Percentiles rank a stretch among this genome's conserved stretches.
Conservation (phyloP, 352 stramenopile genomes). For the Globisporangium yorkense region DNA sequence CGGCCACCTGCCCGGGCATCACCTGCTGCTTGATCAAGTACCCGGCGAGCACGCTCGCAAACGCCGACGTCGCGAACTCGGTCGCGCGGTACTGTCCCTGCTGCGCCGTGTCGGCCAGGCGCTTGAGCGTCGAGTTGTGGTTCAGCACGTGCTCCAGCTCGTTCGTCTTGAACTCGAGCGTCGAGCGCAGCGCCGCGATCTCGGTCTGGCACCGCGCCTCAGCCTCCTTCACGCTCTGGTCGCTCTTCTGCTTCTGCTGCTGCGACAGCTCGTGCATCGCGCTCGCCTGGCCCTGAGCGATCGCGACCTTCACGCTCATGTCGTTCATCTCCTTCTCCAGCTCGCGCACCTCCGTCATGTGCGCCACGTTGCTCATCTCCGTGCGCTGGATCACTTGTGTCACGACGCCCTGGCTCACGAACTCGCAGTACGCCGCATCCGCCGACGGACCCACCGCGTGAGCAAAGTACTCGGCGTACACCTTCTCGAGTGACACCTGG, state of each 20-base stretch:
- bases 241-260: constrained; percentile 77
- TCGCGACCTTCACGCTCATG: constrained; percentile 73
- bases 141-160: constrained; percentile 85
- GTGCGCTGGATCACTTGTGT: constrained; percentile 72
- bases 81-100: constrained; percentile 80
- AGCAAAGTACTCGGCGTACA: constrained; percentile 58
- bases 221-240: constrained; percentile 66
- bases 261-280: constrained; percentile 77
- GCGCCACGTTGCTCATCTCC: constrained; percentile 61
- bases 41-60: constrained; percentile 61
- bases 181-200: constrained; percentile 53
- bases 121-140: constrained; percentile 85
- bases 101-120: constrained; percentile 77
- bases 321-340: constrained; percentile 83
- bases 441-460: constrained; percentile 67
- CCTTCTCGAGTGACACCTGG: constrained; percentile 32
- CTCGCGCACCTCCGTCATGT: constrained; percentile 68
- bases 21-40: constrained; percentile 86
- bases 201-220: constrained; percentile 70
- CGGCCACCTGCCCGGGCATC: constrained; percentile 29
- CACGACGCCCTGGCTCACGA: constrained; percentile 70
- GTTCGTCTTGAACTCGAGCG: constrained; percentile 84
- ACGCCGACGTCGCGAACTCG: constrained; percentile 73
- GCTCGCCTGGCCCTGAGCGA: constrained; percentile 70
- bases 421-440: constrained; percentile 79